Conservation (phyloP, 495 filamentous ascomycete species). For the Neurospora sp. region DNA sequence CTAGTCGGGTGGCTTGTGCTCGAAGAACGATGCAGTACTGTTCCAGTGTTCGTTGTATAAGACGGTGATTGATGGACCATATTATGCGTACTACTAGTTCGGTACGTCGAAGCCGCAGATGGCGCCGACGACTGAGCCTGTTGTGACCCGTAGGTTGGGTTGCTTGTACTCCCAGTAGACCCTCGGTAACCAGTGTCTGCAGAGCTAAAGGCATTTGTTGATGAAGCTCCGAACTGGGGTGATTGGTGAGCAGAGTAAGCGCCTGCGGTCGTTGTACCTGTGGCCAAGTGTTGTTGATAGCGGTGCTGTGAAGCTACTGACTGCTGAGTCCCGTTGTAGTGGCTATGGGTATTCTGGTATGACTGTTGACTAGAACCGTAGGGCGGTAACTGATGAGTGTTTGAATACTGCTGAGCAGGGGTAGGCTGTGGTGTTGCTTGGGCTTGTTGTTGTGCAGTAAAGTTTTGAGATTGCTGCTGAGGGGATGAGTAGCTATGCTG, state of each 20-base stretch:
- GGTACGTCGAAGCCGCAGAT: constrained; percentile 23
- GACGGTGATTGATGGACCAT: constrained; percentile 28
- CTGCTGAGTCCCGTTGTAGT: constrained; percentile 23
- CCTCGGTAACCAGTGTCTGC: constrained; percentile 30
- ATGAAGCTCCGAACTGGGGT: constrained; percentile 32
- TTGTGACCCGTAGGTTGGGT: constrained; percentile 25
- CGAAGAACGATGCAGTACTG: constrained; percentile 14
- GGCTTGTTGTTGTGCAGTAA: background rate
- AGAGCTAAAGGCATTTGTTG: constrained; percentile 25
- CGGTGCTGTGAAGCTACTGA: constrained; percentile 24
- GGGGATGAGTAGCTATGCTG: constrained; percentile 8
- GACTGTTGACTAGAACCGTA: constrained; percentile 13
- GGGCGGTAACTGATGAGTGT: constrained; percentile 10
- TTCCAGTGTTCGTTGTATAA: constrained; percentile 13
- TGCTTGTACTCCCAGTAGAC: constrained; percentile 16
- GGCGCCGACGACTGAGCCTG: constrained; percentile 29
- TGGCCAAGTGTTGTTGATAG: constrained; percentile 32
- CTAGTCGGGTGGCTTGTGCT: constrained; percentile 12
- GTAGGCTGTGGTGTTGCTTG: constrained; percentile 5
- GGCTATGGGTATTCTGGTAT: constrained; percentile 12
- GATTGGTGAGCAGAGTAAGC: constrained; percentile 33
- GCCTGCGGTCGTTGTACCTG: constrained; percentile 22
- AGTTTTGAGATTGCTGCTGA: constrained; percentile 12
- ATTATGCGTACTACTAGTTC: constrained; percentile 20
- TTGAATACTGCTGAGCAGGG: constrained; percentile 15